These are phyloP conservation scores for Trametes sanguinea DNA, from an alignment of 768 basidiomycete species.

Conservation along the genomic window DNA sequence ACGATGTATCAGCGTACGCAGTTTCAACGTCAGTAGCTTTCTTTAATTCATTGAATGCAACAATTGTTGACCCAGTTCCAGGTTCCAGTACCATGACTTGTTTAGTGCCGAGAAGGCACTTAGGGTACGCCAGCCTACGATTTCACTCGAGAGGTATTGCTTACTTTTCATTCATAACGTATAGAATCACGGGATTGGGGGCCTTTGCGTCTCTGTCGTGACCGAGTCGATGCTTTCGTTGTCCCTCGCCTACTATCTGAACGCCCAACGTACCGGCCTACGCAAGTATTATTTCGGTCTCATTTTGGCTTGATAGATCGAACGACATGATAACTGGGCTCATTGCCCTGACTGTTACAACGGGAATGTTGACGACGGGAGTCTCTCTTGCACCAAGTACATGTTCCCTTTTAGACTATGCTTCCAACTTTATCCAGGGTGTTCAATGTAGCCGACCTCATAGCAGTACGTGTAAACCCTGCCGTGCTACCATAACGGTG, in stretches of 20 bases:
- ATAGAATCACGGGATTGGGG: neutral
- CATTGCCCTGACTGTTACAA: neutral
- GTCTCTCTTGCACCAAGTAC: neutral
- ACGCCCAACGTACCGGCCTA: slow-evolving; percentile 2
- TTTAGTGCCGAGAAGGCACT: neutral
- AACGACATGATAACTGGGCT: slow-evolving; percentile 9
- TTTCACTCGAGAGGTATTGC: no score
- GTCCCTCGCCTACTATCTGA: neutral
- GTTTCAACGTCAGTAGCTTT: no score
- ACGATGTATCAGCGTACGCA: neutral
- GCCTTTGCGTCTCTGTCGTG: neutral
- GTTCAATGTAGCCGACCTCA: neutral
- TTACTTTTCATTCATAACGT: no score
- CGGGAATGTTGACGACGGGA: slow-evolving; percentile 2
- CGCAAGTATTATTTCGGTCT: no score
- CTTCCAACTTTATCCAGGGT: neutral
- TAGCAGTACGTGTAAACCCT: neutral
- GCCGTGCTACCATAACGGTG: neutral
- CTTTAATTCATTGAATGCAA: no score
- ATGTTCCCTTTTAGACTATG: neutral
- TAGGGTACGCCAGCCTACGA: neutral
- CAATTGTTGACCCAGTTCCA: no score
- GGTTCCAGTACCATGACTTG: neutral
- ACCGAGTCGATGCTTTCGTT: neutral
- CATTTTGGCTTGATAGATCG: neutral